phyloP scores from a whole-genome alignment of 2,329 filamentous ascomycete species.

The Curvularia verruculosa region DNA sequence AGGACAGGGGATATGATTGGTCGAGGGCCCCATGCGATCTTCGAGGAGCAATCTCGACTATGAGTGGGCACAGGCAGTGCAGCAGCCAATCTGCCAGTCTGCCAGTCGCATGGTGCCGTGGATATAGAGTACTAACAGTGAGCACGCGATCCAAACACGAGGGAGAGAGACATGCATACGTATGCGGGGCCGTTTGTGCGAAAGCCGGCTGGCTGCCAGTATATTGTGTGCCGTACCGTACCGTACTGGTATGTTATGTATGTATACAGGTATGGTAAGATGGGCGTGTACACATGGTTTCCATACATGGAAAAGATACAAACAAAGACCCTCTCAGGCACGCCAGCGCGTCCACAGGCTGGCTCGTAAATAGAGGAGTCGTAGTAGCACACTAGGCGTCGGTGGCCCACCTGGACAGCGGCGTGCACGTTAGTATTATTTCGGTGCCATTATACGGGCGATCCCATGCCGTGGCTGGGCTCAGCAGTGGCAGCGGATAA shows the following conservation, averaged over 20 bases:
- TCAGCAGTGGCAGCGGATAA: constrained; percentile 16
- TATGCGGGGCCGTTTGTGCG: not conserved
- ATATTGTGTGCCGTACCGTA: too few species aligned
- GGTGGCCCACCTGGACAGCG: not conserved
- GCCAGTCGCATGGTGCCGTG: not conserved
- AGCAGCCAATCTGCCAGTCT: constrained; percentile 11
- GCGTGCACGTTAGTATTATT: constrained; percentile 19
- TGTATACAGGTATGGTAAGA: too few species aligned
- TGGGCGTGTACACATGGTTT: too few species aligned
- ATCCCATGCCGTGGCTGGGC: constrained; percentile 7
- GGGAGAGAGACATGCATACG: not conserved
- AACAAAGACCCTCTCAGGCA: too few species aligned
- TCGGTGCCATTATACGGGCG: constrained; percentile 23
- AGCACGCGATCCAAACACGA: not conserved
- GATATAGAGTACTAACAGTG: not conserved
- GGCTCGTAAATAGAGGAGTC: too few species aligned
- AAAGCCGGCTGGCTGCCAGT: not conserved
- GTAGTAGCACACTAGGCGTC: not conserved
- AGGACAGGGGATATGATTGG: too few species aligned
- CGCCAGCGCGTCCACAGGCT: too few species aligned
- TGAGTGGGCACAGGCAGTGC: constrained; percentile 8
- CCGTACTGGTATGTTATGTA: not conserved
- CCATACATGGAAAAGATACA: too few species aligned
- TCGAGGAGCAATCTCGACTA: constrained; percentile 1
- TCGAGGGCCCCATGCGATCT: not conserved